phyloP scores from a whole-genome alignment of 192 early-diverging fungal genomes.

The Rhizophagus prolifer region DNA sequence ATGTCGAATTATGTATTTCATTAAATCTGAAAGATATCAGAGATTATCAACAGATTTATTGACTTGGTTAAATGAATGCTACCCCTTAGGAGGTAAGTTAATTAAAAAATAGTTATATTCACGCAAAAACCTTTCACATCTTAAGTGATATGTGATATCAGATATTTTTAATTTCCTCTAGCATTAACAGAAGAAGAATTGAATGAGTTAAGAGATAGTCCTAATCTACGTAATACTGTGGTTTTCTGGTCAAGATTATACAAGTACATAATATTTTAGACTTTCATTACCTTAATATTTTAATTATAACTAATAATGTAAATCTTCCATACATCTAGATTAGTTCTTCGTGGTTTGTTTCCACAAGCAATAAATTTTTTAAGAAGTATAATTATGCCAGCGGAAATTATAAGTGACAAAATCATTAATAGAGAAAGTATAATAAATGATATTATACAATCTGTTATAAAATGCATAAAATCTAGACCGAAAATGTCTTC shows the following conservation, averaged over 20 bases:
- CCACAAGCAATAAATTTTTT: not conserved
- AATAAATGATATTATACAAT: not conserved
- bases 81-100: not conserved
- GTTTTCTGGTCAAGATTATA: constrained; percentile 1
- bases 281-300: not conserved
- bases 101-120: not conserved
- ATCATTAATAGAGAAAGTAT: not conserved
- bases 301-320: not conserved
- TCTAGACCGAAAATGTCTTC: not conserved
- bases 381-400: not conserved
- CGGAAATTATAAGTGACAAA: not conserved
- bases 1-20: constrained; percentile 14
- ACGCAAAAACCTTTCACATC: not conserved
- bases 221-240: not conserved
- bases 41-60: not conserved
- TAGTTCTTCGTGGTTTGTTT: not conserved
- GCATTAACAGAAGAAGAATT: constrained; percentile 9
- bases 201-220: not conserved
- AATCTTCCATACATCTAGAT: not conserved
- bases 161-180: not conserved
- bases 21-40: not conserved
- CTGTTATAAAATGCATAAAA: not conserved
- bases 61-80: constrained; percentile 7
- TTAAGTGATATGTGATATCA: not conserved
- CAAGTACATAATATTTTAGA: not conserved